Percentiles rank a stretch among this genome's conserved stretches.
Evolutionary conservation across 2,329 filamentous ascomycete genomes (phyloP).

Genomic region (Aspergillus glaucus): DNA sequence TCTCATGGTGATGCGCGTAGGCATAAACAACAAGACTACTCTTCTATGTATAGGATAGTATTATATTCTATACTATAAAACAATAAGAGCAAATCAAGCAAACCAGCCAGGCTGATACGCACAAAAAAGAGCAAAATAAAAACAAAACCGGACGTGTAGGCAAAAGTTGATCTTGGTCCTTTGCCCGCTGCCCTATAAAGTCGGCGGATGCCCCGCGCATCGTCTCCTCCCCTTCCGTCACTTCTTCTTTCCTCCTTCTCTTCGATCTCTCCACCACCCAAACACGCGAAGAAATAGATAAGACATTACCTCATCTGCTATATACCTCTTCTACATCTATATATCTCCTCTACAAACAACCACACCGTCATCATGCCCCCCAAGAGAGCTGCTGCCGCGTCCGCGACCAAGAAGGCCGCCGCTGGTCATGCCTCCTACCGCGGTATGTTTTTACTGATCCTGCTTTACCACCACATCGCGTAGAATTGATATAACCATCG

Average conservation of each 20-base stretch:
- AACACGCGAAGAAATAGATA: background rate
- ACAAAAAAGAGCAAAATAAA: conserved; percentile 1
- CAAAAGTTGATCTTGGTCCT: conserved; percentile 36
- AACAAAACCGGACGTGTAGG: conserved; percentile 18
- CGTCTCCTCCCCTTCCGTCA: conserved; percentile 32
- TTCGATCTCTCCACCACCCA: background rate
- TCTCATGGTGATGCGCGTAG: conserved; percentile 6
- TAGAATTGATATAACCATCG: conserved; percentile 26
- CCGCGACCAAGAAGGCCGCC: conserved; percentile 55
- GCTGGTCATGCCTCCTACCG: conserved; percentile 59
- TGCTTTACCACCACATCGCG: conserved; percentile 43
- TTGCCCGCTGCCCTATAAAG: conserved; percentile 38
- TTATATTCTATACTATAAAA: background rate
- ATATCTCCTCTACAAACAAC: conserved; percentile 6
- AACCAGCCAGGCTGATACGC: background rate
- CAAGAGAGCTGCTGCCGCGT: conserved; percentile 50
- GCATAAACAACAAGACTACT: conserved; percentile 3
- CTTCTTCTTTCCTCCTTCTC: conserved; percentile 23
- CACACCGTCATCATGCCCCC: conserved; percentile 53
- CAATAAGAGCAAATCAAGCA: conserved; percentile 3
- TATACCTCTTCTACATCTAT: background rate
- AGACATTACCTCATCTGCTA: background rate
- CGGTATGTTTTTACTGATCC: conserved; percentile 50
- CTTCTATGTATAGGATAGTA: background rate
- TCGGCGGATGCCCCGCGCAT: conserved; percentile 33